These are phyloP conservation scores for Malbranchea cinnamomea DNA, from an alignment of 2,329 filamentous ascomycete species.

Conservation along the genomic window DNA sequence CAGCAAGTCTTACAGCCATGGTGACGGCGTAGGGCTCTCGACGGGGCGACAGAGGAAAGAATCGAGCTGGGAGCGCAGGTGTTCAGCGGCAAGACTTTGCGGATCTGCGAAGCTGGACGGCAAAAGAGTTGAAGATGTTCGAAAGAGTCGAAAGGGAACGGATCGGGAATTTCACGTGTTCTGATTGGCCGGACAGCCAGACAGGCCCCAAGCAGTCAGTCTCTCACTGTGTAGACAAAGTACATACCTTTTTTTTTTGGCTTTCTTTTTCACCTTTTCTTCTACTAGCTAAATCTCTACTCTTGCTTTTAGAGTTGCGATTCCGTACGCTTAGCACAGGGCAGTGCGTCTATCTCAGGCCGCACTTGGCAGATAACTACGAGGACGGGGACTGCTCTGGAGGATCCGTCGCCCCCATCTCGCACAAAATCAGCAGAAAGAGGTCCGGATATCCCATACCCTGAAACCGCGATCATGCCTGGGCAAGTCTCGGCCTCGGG, in stretches of 20 bases:
- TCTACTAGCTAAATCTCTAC: background rate
- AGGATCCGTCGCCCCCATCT: too few species aligned
- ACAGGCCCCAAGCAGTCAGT: background rate
- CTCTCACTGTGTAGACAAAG: background rate
- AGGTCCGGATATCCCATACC: slow-evolving; percentile 12
- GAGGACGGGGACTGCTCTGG: too few species aligned
- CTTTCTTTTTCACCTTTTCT: background rate
- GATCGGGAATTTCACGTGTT: slow-evolving; percentile 7
- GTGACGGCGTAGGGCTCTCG: slow-evolving; percentile 23
- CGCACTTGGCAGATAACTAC: too few species aligned
- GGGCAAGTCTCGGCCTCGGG: slow-evolving; percentile 34
- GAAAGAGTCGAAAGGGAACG: slow-evolving; percentile 2
- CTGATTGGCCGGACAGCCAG: slow-evolving; percentile 7
- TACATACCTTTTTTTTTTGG: background rate
- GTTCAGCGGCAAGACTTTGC: too few species aligned
- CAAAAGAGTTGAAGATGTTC: too few species aligned
- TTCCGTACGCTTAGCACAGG: too few species aligned
- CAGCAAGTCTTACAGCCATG: slow-evolving; percentile 54
- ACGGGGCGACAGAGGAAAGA: slow-evolving; percentile 2
- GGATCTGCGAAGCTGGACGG: too few species aligned
- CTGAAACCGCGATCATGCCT: slow-evolving; percentile 39
- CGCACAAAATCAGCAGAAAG: too few species aligned
- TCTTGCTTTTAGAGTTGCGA: too few species aligned
- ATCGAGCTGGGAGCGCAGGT: too few species aligned
- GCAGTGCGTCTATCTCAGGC: too few species aligned